phyloP scores from a whole-genome alignment of 257 asterid species.

The Penstemon davidsonii region DNA sequence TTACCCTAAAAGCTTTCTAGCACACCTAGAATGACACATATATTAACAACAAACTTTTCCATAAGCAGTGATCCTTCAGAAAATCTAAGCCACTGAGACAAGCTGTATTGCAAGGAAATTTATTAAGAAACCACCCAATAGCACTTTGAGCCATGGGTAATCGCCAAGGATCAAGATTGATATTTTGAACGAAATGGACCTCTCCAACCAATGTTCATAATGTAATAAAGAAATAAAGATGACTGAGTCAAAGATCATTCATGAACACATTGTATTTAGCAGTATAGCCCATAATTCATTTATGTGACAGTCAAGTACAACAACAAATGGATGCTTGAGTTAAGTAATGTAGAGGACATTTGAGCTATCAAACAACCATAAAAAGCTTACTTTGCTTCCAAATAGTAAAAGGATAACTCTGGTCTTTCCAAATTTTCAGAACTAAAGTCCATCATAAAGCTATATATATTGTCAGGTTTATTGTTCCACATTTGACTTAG shows the following conservation, averaged over 20 bases:
- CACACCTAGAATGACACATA: not conserved
- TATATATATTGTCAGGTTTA: conserved; percentile 5
- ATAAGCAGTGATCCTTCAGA: not conserved
- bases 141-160: not conserved
- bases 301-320: not conserved
- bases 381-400: conserved; percentile 1
- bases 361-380: conserved; percentile 16
- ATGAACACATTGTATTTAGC: not conserved
- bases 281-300: not conserved
- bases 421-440: not conserved
- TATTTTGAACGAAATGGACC: not conserved
- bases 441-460: conserved; percentile 3
- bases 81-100: not conserved
- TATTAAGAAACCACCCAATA: not conserved
- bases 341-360: not conserved
- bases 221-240: not conserved
- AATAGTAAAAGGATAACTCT: conserved; percentile 4
- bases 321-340: conserved; percentile 9
- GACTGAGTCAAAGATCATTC: conserved; percentile 9
- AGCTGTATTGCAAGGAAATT: not conserved
- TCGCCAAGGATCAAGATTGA: conserved; percentile 1
- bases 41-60: conserved; percentile 2
- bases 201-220: not conserved
- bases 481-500: not conserved
- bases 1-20: not conserved